A percentile compares a stretch with the other conserved stretches of the same genome.
Evolutionary conservation across 495 filamentous ascomycete species (phyloP).

Genomic region (Penicillium crystallinum): DNA sequence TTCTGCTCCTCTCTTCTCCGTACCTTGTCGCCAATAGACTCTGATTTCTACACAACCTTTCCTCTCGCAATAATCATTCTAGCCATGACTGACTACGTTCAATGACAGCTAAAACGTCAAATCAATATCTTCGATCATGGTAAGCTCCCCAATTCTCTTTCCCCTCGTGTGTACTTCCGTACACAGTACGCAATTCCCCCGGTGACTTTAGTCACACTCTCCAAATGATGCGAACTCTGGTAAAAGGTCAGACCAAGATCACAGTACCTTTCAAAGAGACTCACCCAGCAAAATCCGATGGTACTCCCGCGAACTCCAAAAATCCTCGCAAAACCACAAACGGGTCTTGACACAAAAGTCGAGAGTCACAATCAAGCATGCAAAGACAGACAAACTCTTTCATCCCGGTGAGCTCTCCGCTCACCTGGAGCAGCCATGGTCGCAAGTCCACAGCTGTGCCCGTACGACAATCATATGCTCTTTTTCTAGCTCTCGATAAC

Average conservation of each 20-base stretch:
- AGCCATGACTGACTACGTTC: background rate
- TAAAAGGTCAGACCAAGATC: conserved; percentile 59
- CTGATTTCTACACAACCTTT: background rate
- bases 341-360: conserved; percentile 1
- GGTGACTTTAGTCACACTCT: conserved; percentile 14
- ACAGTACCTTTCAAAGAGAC: conserved; percentile 5
- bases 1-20: background rate
- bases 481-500: background rate
- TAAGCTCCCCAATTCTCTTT: background rate
- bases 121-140: background rate
- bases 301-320: conserved; percentile 14
- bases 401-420: background rate
- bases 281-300: conserved; percentile 17
- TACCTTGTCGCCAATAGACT: background rate
- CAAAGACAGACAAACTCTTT: background rate
- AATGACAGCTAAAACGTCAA: background rate
- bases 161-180: background rate
- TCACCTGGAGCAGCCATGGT: background rate
- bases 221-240: conserved; percentile 56
- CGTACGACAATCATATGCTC: background rate
- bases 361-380: background rate
- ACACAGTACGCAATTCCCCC: background rate
- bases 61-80: background rate
- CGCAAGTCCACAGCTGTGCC: background rate
- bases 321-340: background rate